Percentiles rank a stretch among this genome's conserved stretches.
These are phyloP conservation scores for Darksidea phi DNA, from an alignment of 495 filamentous ascomycete genomes.

Conservation along the genomic window DNA sequence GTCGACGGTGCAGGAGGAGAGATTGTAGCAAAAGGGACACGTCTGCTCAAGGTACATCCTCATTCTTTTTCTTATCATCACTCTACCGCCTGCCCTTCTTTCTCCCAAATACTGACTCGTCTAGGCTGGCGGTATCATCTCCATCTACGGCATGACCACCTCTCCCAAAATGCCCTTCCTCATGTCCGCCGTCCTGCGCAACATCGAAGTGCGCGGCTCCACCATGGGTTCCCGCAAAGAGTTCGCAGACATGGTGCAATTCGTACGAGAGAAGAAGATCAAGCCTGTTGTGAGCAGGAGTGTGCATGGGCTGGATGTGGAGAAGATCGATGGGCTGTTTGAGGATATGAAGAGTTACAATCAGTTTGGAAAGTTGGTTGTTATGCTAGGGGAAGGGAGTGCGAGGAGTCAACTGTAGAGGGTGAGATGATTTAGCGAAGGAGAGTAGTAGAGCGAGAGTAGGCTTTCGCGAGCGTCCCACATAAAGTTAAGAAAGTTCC, in stretches of 20 bases:
- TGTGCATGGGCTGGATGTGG: slow-evolving; percentile 40
- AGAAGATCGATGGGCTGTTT: slow-evolving; percentile 45
- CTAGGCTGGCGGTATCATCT: slow-evolving; percentile 45
- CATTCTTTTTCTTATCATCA: not conserved
- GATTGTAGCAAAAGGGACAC: slow-evolving; percentile 41
- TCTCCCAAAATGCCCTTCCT: slow-evolving; percentile 43
- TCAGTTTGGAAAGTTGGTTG: slow-evolving; percentile 48
- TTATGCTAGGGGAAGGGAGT: slow-evolving; percentile 38
- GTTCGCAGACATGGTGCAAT: slow-evolving; percentile 48
- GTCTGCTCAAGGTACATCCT: slow-evolving; percentile 41
- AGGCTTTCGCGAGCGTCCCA: no score
- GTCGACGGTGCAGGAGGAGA: slow-evolving; percentile 48
- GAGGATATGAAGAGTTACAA: slow-evolving; percentile 47
- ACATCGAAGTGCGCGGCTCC: slow-evolving; percentile 45
- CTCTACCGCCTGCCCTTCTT: not conserved
- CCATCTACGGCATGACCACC: slow-evolving; percentile 46
- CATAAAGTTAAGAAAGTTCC: no score
- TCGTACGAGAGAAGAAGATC: slow-evolving; percentile 42
- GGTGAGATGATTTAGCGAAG: no score
- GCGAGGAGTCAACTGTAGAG: slow-evolving; percentile 36
- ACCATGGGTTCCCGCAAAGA: slow-evolving; percentile 51
- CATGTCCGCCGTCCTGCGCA: slow-evolving; percentile 46
- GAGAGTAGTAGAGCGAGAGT: no score
- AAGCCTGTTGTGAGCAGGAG: slow-evolving; percentile 42
- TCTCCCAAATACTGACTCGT: not conserved